Evolutionary conservation across 345 rosid genomes (phyloP).

Genomic region (Pugionium dolabratum): DNA sequence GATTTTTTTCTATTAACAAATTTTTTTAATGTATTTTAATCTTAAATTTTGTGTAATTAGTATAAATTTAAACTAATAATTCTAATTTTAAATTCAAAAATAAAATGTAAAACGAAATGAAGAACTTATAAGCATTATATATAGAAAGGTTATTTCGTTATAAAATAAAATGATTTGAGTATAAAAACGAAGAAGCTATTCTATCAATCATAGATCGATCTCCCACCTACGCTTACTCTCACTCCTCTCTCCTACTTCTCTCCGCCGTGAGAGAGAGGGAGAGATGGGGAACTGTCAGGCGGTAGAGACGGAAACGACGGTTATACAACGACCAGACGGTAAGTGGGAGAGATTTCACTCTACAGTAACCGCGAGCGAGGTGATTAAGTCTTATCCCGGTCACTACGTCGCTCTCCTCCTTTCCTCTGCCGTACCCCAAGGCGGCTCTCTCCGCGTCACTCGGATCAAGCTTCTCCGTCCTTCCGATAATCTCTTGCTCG

Average conservation of each 20-base stretch:
- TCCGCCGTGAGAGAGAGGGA: slow-evolving; percentile 26
- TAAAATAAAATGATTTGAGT: neutral
- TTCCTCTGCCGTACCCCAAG: slow-evolving; percentile 41
- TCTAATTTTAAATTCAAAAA: too few relatives aligned
- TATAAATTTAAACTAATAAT: too few relatives aligned
- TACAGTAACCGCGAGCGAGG: slow-evolving; percentile 34
- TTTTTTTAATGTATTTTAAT: too few relatives aligned
- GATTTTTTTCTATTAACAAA: too few relatives aligned
- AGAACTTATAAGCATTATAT: too few relatives aligned
- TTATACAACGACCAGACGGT: slow-evolving; percentile 40
- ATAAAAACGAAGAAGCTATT: slow-evolving; percentile 23
- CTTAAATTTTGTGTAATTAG: too few relatives aligned
- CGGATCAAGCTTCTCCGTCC: slow-evolving; percentile 43
- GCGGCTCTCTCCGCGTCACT: slow-evolving; percentile 44
- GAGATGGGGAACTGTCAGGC: slow-evolving; percentile 44
- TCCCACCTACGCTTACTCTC: slow-evolving; percentile 9
- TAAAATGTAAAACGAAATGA: too few relatives aligned
- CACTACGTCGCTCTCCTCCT: slow-evolving; percentile 42
- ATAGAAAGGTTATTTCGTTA: too few relatives aligned
- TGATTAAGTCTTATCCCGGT: slow-evolving; percentile 35
- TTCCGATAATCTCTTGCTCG: slow-evolving; percentile 38
- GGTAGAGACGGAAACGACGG: slow-evolving; percentile 40
- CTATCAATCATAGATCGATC: neutral
- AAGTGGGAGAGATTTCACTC: slow-evolving; percentile 31
- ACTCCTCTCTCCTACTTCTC: slow-evolving; percentile 29